Percentiles rank a stretch among this genome's conserved stretches.
These are phyloP conservation scores for Aspergillus ochraceoroseus DNA, from an alignment of 2,329 filamentous ascomycete genomes.

Conservation along the genomic window DNA sequence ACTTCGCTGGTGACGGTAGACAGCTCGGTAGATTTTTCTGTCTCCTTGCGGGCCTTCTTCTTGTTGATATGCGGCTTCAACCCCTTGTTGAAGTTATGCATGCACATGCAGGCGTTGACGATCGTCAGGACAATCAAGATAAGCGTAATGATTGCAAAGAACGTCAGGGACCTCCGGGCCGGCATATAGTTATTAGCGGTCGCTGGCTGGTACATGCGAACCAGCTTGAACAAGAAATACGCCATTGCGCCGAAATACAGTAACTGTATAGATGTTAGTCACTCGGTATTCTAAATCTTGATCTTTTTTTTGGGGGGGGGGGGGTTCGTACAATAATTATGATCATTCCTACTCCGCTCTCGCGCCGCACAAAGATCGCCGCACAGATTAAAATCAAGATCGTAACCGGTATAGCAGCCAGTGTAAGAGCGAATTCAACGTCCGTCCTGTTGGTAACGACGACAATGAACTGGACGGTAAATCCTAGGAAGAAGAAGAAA, in stretches of 20 bases:
- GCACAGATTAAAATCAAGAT: slow-evolving; percentile 82
- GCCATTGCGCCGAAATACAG: slow-evolving; percentile 83
- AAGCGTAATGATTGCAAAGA: slow-evolving; percentile 91
- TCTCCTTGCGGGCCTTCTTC: slow-evolving; percentile 50
- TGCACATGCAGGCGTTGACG: slow-evolving; percentile 77
- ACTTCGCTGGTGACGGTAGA: slow-evolving; percentile 34
- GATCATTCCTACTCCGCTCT: slow-evolving; percentile 74
- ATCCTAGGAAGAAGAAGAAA: slow-evolving; percentile 99
- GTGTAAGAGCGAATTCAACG: slow-evolving; percentile 77
- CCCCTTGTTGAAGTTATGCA: slow-evolving; percentile 82
- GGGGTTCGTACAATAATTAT: slow-evolving; percentile 59
- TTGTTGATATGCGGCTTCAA: slow-evolving; percentile 78
- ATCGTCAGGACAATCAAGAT: slow-evolving; percentile 85
- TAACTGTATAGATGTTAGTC: slow-evolving; percentile 43
- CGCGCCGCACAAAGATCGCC: slow-evolving; percentile 76
- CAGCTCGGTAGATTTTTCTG: slow-evolving; percentile 45
- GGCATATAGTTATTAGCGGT: slow-evolving; percentile 63
- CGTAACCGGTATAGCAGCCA: slow-evolving; percentile 84
- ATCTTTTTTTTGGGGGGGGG: too few relatives aligned
- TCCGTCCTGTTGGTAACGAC: slow-evolving; percentile 68
- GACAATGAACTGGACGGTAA: slow-evolving; percentile 96
- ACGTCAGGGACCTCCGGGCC: slow-evolving; percentile 78
- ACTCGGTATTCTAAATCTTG: background rate
- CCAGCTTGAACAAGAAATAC: slow-evolving; percentile 97
- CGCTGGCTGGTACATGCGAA: slow-evolving; percentile 77